Conservation (phyloP, 1,139 yeast species). For the Kurtzmaniella quercitrusa region DNA sequence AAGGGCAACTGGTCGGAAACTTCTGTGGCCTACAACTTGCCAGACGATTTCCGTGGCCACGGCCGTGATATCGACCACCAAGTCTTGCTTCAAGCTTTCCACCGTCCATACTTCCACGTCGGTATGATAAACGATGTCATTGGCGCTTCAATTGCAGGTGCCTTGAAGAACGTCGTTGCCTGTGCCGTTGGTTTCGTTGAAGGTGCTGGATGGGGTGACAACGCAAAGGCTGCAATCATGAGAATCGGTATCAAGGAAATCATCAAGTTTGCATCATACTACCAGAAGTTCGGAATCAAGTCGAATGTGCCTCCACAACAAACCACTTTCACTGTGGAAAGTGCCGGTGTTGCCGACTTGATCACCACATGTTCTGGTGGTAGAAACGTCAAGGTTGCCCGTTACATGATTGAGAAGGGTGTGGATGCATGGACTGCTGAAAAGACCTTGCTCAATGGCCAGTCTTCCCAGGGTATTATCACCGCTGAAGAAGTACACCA, state of each 20-base stretch:
- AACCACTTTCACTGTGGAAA: slow-evolving; percentile 81
- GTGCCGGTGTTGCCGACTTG: slow-evolving; percentile 95
- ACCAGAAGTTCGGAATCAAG: slow-evolving; percentile 62
- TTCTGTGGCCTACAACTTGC: slow-evolving; percentile 80
- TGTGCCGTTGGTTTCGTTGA: slow-evolving; percentile 92
- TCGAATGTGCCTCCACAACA: slow-evolving; percentile 68
- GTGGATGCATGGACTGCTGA: slow-evolving; percentile 78
- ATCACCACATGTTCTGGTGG: slow-evolving; percentile 97
- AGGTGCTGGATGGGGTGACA: slow-evolving; percentile 97
- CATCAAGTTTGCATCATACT: slow-evolving; percentile 50
- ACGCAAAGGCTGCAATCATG: slow-evolving; percentile 94
- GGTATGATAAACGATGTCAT: slow-evolving; percentile 84
- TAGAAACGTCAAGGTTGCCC: slow-evolving; percentile 87
- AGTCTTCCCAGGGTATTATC: slow-evolving; percentile 89
- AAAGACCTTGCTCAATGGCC: slow-evolving; percentile 80
- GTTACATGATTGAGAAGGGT: slow-evolving; percentile 66
- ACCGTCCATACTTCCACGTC: slow-evolving; percentile 94
- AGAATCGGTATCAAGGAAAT: slow-evolving; percentile 88
- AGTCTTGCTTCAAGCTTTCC: slow-evolving; percentile 73
- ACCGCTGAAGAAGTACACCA: slow-evolving; percentile 90
- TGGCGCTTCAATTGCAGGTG: slow-evolving; percentile 93
- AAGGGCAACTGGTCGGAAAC: slow-evolving; percentile 92
- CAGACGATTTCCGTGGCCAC: slow-evolving; percentile 65
- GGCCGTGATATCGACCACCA: slow-evolving; percentile 70
- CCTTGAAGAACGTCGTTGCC: slow-evolving; percentile 90